Evolutionary conservation across 805 yeast species (phyloP), one percentile per base, ranked within the genome.

Genomic region (Wickerhamiella sergipiensis): DNA sequence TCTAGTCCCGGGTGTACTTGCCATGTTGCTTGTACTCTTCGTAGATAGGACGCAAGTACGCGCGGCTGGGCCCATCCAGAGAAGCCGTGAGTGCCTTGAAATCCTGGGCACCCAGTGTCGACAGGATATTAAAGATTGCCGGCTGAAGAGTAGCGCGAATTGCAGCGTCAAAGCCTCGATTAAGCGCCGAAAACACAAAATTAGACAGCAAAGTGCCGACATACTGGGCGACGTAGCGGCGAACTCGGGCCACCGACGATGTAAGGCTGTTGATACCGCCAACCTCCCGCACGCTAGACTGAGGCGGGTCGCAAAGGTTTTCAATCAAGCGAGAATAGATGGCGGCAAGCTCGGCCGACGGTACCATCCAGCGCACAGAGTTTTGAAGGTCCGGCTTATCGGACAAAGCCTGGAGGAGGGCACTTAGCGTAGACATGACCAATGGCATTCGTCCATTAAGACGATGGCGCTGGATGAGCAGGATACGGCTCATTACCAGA

Each of bases 11-110:
- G 52, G 69, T 77, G 96, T 96, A 89, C 64, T 83, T 85, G 47
- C 95, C 96, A 53, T 72, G 74, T 61, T 75, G 80, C 62, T 77
- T 78, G 68, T 86, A 90, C 55, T 83, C 85, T 7, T 77, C 77
- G 59, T 84, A 86, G 42, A 89, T 60, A 0, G 77, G 70, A 60
- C 75, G 80, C 71, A 80, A 83, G 58, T 81, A 78, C 1, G 79
- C 72, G 57, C 85, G 76, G 3, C 92, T 83, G 40, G 84, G 76
- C 21, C 68, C 62, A 57, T 90, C 95, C 58, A 88, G 66, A 6
- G 81, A 73, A 3, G 80, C 72, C 60, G 77, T 84, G 19, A 83
- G 74, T 33, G 79, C 63, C 48, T 72, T 75, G 50, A 88, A 66
- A 57, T 88, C 96, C 39, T 72, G 71, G 39, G 71, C 73, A 0